Evolutionary conservation across 192 early-diverging fungal genomes (phyloP), one percentile per base, ranked within the genome.

Genomic region (Dissophora globulifera): DNA sequence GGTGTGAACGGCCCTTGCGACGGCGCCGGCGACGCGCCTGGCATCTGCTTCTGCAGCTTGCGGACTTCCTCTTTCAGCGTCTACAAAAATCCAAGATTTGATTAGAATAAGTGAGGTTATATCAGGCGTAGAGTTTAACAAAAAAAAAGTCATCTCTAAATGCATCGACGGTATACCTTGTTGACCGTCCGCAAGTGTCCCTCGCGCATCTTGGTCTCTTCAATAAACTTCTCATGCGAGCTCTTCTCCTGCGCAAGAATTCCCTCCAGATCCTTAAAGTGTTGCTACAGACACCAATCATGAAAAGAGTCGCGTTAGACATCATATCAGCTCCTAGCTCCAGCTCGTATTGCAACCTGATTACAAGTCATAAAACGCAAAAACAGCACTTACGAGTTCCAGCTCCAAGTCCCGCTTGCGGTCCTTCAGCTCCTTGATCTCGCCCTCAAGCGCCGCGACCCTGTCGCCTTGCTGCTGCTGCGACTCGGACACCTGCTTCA

Each of bases 11-110:
- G 35, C 16, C 49, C 61, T 23, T 57, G 45, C 19, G 58, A 60
- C 25, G 80, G 33, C 27, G 65, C 42, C 23, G 79, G 19, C 25
- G 67, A 46, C 45, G 38, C 33, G 29, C 69, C 53, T 52, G 50
- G 45, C 19, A 38, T 25, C 32, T 58, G 42, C 60, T 62, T 69
- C 87, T 81, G 48, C 78, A 86, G 62, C 61, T 91, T 93, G 25
- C 90, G 81, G 10, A 94, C 85, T 72, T 94, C 93, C 19, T 94
- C 93, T 51, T 91, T 90, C 9, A 94, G 76, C 3, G 91, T 87
- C 93, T 92, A 67, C n/a, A n/a, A n/a, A n/a, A n/a, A n/a, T 16
- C 42, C 10, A 16, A 70, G 23, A n/a, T n/a, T 27, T n/a, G n/a
- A n/a, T n/a, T n/a, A n/a, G n/a, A n/a, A n/a, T n/a, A n/a, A 25